Base-by-base conservation (phyloP, 2,329 filamentous ascomycete genomes). In the Colletotrichum tabaci region DNA sequence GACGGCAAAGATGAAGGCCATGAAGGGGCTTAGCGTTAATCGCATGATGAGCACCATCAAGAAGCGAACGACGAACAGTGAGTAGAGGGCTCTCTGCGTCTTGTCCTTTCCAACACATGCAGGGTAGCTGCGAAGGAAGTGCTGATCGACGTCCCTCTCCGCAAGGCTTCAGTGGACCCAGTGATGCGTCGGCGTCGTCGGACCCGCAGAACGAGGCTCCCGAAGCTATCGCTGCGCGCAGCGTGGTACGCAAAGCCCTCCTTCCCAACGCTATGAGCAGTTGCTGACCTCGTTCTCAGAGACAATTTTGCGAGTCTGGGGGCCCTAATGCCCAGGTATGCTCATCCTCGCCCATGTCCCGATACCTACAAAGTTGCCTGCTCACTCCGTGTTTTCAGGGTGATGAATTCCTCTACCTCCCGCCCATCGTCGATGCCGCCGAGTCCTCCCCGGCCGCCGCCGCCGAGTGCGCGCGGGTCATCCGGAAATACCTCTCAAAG, bases 381-480 rank as follows among this genome's bases (percentile, higher is more conserved):
- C 70, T 70, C 50, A 72, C 42, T n/a, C 23, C 9, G 35, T 30
- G 10, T 16, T 38, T 50, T 7, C 81, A 94, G 88, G 94, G 92
- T 79, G 93, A 97, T 81, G 96, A 98, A 85, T 95, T 97, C 74
- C 91, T 98, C 71, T 94, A 95, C 79, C 92, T 98, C 46, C 96
- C 96, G 10, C 90, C 92, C 71, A 98, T 99, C 75, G 96, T 99
- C 84, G 96, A 98, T 79, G 90, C 93, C 63, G 95, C 95, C 85
- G 96, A 98, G 81, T 98, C 95, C 38, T 97, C 94, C 57, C 96
- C 96, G 10, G 85, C 87, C 57, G 96, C 96, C 7, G 95, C 96
- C 30, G 90, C 92, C 74, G 93, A 95, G 77, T 94, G 94, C 76
- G 94, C 95, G 61, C 86, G 89, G 75, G 87, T 93, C 75, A 94